phyloP scores from a whole-genome alignment of 345 rosid genomes.

The Ailanthus altissimus region DNA sequence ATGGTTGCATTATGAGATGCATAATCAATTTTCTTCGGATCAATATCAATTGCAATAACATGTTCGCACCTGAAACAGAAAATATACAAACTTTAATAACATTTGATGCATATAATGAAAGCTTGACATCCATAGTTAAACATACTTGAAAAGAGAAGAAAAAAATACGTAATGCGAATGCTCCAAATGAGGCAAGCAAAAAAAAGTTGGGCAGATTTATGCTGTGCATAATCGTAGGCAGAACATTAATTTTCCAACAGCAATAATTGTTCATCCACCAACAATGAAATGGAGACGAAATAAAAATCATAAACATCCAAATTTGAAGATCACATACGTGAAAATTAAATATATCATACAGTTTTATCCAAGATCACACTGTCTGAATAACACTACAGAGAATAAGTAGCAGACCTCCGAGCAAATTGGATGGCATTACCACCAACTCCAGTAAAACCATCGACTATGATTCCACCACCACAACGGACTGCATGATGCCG shows the following conservation, averaged over 20 bases:
- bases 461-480: slow-evolving; percentile 56
- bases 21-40: slow-evolving; percentile 75
- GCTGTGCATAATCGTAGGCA: neutral
- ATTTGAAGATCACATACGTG: neutral
- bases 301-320: neutral
- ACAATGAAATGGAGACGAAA: neutral
- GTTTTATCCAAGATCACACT: neutral
- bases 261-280: neutral
- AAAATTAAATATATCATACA: neutral
- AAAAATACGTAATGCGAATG: slow-evolving; percentile 21
- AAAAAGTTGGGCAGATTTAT: neutral
- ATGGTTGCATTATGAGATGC: slow-evolving; percentile 81
- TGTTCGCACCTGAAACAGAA: slow-evolving; percentile 57
- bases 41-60: slow-evolving; percentile 80
- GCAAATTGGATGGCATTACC: slow-evolving; percentile 97
- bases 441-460: slow-evolving; percentile 92
- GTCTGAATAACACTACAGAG: neutral
- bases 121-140: neutral
- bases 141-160: slow-evolving; percentile 9
- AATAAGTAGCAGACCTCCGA: slow-evolving; percentile 38
- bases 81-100: slow-evolving; percentile 25
- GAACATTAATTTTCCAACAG: neutral
- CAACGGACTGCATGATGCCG: slow-evolving; percentile 82
- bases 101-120: neutral
- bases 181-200: slow-evolving; percentile 11